Conservation (phyloP, 148 eudicot species). For the Amaranthus cruentus region DNA sequence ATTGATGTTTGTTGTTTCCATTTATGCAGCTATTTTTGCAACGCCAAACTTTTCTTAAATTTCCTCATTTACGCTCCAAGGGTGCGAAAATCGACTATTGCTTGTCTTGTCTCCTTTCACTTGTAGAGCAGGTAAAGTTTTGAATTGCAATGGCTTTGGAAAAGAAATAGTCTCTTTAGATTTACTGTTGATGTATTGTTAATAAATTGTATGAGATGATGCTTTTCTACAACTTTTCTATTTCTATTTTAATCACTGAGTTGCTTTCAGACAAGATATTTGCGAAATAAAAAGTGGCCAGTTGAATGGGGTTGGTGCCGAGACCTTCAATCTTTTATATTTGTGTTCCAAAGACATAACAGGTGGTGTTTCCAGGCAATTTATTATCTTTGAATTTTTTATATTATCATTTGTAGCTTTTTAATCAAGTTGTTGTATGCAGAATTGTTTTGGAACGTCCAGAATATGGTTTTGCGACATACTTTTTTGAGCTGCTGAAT, state of each 20-base stretch:
- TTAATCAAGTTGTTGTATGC: slow-evolving; percentile 26
- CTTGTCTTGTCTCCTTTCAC: slow-evolving; percentile 80
- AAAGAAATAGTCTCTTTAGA: background rate
- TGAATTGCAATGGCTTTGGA: background rate
- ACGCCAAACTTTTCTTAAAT: slow-evolving; percentile 58
- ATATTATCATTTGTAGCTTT: background rate
- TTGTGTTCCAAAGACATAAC: slow-evolving; percentile 86
- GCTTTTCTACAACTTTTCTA: background rate
- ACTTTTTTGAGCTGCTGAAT: slow-evolving; percentile 85
- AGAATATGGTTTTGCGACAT: slow-evolving; percentile 93
- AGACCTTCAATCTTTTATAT: slow-evolving; percentile 92
- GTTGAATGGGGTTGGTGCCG: slow-evolving; percentile 99
- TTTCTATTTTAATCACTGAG: background rate
- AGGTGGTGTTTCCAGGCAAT: slow-evolving; percentile 39
- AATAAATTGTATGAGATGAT: background rate
- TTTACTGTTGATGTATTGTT: background rate
- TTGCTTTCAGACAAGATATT: slow-evolving; percentile 58
- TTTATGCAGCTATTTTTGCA: slow-evolving; percentile 59
- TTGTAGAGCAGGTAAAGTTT: slow-evolving; percentile 79
- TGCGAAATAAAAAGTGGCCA: slow-evolving; percentile 79
- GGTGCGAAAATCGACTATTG: slow-evolving; percentile 70
- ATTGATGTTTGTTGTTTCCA: background rate
- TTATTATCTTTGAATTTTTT: slow-evolving; percentile 1
- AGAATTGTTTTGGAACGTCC: slow-evolving; percentile 99
- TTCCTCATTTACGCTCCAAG: slow-evolving; percentile 52